Evolutionary conservation across 495 filamentous ascomycete genomes (phyloP).

Genomic region (Podospora pseudopauciseta): DNA sequence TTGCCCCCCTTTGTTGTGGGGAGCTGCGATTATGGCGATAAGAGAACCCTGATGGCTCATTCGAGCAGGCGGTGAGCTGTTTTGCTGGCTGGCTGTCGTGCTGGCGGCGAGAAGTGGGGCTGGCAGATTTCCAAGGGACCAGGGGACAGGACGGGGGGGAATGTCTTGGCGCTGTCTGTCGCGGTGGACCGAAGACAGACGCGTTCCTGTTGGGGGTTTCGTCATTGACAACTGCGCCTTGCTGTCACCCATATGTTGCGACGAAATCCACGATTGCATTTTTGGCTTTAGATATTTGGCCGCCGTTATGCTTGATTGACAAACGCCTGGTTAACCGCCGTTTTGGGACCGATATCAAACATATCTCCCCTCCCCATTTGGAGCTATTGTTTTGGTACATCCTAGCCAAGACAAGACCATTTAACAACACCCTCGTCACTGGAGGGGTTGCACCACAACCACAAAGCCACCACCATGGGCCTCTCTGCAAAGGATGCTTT

Average conservation of each 20-base stretch:
- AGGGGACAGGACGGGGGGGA: neutral
- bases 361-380: neutral
- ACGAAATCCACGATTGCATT: neutral
- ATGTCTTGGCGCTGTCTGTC: neutral
- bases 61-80: neutral
- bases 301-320: neutral
- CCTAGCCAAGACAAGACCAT: slow-evolving; percentile 6
- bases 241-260: neutral
- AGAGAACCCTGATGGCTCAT: slow-evolving; percentile 7
- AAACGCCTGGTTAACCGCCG: neutral
- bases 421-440: slow-evolving; percentile 2
- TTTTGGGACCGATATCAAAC: neutral
- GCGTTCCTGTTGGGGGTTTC: neutral
- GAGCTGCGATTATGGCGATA: slow-evolving; percentile 7
- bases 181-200: neutral
- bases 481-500: slow-evolving; percentile 47
- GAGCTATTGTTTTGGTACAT: neutral
- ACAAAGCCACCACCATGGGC: slow-evolving; percentile 20
- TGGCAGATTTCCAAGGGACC: neutral
- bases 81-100: neutral
- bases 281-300: neutral
- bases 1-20: slow-evolving; percentile 4
- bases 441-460: neutral
- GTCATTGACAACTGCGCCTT: neutral
- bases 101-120: neutral